Base-by-base conservation (phyloP, 352 stramenopile species). In the Phytophthora idaei region DNA sequence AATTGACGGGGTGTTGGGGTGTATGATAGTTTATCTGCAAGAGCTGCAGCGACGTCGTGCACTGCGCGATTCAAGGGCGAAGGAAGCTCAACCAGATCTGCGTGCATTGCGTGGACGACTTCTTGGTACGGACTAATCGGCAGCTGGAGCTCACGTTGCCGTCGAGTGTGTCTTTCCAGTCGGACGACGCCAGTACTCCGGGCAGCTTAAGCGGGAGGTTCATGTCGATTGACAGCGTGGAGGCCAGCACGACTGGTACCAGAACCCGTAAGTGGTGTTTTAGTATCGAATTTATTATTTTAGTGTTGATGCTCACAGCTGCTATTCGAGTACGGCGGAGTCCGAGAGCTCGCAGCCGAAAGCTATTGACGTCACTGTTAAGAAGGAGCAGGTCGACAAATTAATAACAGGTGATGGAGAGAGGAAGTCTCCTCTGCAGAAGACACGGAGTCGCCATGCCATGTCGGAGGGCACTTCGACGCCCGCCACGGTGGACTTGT, bases 81-180 rank as follows among this genome's bases (percentile, higher is more conserved):
- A 87, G 86, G 71, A 86, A 88, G 71, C 78, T 90, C 69, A 86
- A 90, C 53, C 76, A 74, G 50, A 90, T 90, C 57, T 90, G 81
- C 64, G 73, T 88, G 15, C 81, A 90, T 59, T 90, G 81, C 57
- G 78, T 87, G 4, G 69, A 77, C 36, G 65, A 77, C 37, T 77
- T 77, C 17, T 39, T 77, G 3, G 61, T 60, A 29, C 59, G 65
- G 11, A 69, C 59, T 27, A 68, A 71, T 47, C 65, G 69, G 5
- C 69, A 67, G 39, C 37, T 77, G 50, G 69, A 77, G 46, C 57
- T 42, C 34, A 58, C 58, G 17, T 47, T 73, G 47, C 65, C 60
- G 10, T 72, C 70, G 10, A 72, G 60, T 62, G 54, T 65, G n/a
- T 77, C 69, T 1, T 60, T 64, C 34, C 36, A 62, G n/a, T 71